A percentile compares a stretch with the other conserved stretches of the same genome.
These are phyloP conservation scores for Linnemannia zychae DNA, from an alignment of 192 early-diverging fungal genomes.

Conservation along the genomic window DNA sequence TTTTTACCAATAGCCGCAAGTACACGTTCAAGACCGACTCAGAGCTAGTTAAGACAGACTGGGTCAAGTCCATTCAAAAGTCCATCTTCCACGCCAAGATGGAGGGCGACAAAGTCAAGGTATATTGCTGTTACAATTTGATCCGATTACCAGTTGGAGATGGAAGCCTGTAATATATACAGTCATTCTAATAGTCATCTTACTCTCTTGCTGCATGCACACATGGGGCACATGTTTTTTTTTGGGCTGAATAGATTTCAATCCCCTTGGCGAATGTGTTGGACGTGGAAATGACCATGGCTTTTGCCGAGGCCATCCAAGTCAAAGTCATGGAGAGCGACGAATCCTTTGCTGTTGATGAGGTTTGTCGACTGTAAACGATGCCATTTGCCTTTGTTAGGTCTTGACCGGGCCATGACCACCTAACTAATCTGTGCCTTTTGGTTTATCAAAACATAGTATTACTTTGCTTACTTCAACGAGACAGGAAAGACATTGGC, in stretches of 20 bases:
- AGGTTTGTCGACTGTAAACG: conserved; percentile 51
- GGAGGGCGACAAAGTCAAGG: conserved; percentile 69
- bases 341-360: conserved; percentile 67
- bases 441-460: conserved; percentile 45
- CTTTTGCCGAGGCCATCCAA: conserved; percentile 66
- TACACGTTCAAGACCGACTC: conserved; percentile 74
- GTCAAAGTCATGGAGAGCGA: conserved; percentile 66
- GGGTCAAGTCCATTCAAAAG: conserved; percentile 69
- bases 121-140: conserved; percentile 6
- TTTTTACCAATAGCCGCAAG: conserved; percentile 64
- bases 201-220: not conserved
- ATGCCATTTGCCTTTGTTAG: not conserved
- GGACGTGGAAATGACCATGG: conserved; percentile 64
- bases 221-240: not conserved
- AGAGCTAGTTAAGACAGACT: conserved; percentile 63
- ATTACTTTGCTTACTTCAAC: conserved; percentile 76
- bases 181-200: not conserved
- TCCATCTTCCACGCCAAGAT: conserved; percentile 72
- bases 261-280: conserved; percentile 69
- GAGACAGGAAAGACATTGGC: conserved; percentile 59
- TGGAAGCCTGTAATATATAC: too few species aligned
- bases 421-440: not conserved
- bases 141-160: not conserved
- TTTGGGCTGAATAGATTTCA: conserved; percentile 46
- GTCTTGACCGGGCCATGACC: not conserved